Conservation (phyloP, 306 rosid genomes). For the Castanea crenata region DNA sequence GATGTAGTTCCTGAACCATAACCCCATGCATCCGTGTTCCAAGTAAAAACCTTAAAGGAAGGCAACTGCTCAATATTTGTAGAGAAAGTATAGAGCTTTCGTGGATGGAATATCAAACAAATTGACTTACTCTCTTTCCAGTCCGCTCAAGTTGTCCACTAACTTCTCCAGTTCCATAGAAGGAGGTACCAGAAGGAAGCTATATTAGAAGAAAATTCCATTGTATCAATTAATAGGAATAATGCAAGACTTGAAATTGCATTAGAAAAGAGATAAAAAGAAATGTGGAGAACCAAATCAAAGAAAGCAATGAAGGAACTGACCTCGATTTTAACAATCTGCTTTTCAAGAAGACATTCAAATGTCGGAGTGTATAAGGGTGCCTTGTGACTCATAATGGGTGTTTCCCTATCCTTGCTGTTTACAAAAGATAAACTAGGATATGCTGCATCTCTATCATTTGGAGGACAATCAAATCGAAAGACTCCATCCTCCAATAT, state of each 20-base stretch:
- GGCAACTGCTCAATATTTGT: constrained; percentile 5
- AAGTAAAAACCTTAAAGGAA: constrained; percentile 61
- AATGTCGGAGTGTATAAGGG: constrained; percentile 62
- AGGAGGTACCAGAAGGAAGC: constrained; percentile 79
- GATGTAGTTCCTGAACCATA: constrained; percentile 83
- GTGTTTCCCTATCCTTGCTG: constrained; percentile 55
- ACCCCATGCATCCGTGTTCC: constrained; percentile 89
- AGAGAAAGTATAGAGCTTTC: constrained; percentile 4
- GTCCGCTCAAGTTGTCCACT: constrained; percentile 91
- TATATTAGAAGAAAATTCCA: constrained; percentile 34
- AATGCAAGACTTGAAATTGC: neutral
- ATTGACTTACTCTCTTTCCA: constrained; percentile 67
- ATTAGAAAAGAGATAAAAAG: neutral
- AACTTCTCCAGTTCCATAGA: constrained; percentile 92
- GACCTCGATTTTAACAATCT: constrained; percentile 76
- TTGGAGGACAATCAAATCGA: constrained; percentile 78
- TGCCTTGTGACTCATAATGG: constrained; percentile 40
- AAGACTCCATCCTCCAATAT: constrained; percentile 76
- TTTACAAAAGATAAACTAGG: constrained; percentile 75
- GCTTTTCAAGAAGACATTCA: constrained; percentile 58
- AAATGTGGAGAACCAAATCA: neutral
- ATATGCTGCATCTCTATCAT: constrained; percentile 58
- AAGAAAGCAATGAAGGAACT: constrained; percentile 17
- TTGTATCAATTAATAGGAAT: constrained; percentile 9
- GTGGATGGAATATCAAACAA: neutral